Conservation (phyloP, 352 stramenopile species). For the Phytophthora foliorum region DNA sequence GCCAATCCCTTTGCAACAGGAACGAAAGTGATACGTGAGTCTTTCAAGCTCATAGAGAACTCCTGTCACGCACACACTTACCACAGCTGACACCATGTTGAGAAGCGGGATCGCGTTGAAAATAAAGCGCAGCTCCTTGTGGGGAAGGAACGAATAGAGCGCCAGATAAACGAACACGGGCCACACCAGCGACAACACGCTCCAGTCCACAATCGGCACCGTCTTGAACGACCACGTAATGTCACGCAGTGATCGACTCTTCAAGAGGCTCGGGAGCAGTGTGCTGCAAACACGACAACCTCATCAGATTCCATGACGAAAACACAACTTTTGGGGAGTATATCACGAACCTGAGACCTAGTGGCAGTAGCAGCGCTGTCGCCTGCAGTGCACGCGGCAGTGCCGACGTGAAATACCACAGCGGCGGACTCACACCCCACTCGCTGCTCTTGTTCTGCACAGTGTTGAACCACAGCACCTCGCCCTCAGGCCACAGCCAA, state of each 20-base stretch:
- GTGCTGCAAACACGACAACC: constrained; percentile 37
- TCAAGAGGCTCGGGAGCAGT: constrained; percentile 52
- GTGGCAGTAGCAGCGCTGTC: constrained; percentile 85
- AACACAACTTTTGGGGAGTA: neutral
- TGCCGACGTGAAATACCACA: constrained; percentile 98
- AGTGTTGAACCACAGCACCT: constrained; percentile 98
- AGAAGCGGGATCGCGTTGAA: constrained; percentile 97
- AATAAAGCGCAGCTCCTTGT: constrained; percentile 99
- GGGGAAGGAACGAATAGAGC: constrained; percentile 96
- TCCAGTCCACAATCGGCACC: constrained; percentile 58
- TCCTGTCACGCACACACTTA: constrained; percentile 34
- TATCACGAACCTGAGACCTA: constrained; percentile 71
- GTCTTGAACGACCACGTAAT: constrained; percentile 43
- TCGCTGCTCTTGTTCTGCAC: constrained; percentile 97
- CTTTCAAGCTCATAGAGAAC: neutral
- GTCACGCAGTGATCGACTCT: constrained; percentile 56
- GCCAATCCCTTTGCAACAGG: constrained; percentile 53
- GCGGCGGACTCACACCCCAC: constrained; percentile 95
- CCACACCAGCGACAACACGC: constrained; percentile 68
- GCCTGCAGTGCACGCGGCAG: constrained; percentile 92
- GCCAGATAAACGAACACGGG: constrained; percentile 89
- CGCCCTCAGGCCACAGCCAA: constrained; percentile 98
- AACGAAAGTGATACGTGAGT: constrained; percentile 3
- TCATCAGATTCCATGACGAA: neutral
- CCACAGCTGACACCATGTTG: constrained; percentile 94